These are phyloP conservation scores for Apiospora marii DNA, from an alignment of 2,329 filamentous ascomycete genomes.

Conservation along the genomic window DNA sequence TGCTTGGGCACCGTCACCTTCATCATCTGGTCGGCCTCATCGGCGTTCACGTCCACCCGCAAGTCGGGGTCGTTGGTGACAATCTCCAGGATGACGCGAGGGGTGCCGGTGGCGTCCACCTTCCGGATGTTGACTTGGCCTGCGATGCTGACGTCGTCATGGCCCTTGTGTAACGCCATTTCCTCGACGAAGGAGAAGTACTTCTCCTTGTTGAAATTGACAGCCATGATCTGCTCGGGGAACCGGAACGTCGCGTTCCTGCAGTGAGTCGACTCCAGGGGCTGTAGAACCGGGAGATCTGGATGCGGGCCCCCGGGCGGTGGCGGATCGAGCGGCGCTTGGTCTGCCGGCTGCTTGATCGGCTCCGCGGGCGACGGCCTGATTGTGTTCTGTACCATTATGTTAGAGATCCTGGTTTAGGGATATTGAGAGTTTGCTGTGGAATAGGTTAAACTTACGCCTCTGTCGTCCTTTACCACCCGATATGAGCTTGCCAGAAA, in stretches of 20 bases:
- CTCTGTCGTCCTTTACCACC: conserved; percentile 35
- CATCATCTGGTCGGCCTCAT: conserved; percentile 48
- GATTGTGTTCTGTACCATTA: conserved; percentile 33
- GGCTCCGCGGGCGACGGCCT: conserved; percentile 26
- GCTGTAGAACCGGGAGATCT: conserved; percentile 24
- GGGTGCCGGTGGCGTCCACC: conserved; percentile 42
- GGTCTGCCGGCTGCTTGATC: conserved; percentile 16
- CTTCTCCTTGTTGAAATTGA: conserved; percentile 47
- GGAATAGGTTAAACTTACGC: background rate
- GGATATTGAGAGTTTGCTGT: no score
- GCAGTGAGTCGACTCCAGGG: conserved; percentile 36
- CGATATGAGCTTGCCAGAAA: conserved; percentile 41
- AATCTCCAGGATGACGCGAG: conserved; percentile 53
- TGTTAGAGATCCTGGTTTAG: conserved; percentile 16
- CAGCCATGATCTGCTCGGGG: conserved; percentile 39
- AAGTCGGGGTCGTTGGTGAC: conserved; percentile 55
- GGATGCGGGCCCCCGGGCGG: conserved; percentile 19
- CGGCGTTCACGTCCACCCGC: conserved; percentile 42
- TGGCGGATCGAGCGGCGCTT: conserved; percentile 18
- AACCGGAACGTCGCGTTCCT: conserved; percentile 39
- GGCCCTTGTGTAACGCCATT: conserved; percentile 36
- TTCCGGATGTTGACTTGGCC: conserved; percentile 56
- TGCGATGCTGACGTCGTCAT: conserved; percentile 47
- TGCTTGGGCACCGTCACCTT: conserved; percentile 48
- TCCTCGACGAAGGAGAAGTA: conserved; percentile 51